Percentiles rank a stretch among this genome's conserved stretches.
phyloP scores from a whole-genome alignment of 2,329 filamentous ascomycete species.

The Juglanconis sp. region DNA sequence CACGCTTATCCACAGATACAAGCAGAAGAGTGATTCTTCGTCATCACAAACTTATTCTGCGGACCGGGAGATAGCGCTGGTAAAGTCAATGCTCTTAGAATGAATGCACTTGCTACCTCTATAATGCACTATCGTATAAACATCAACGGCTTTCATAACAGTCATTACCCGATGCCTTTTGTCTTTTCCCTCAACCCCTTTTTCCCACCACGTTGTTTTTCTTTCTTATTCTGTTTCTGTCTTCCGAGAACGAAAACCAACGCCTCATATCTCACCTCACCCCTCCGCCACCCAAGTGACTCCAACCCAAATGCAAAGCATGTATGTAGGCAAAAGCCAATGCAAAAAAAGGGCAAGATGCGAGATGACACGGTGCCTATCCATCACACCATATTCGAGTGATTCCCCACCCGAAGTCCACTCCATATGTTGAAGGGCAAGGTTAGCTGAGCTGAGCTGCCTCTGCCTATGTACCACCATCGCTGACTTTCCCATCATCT shows the following conservation, averaged over 20 bases:
- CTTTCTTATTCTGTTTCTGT: too few relatives aligned
- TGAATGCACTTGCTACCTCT: background rate
- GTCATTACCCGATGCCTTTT: background rate
- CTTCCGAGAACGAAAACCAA: too few relatives aligned
- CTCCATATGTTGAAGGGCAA: background rate
- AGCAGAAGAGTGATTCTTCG: too few relatives aligned
- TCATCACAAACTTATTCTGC: too few relatives aligned
- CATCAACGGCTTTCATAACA: background rate
- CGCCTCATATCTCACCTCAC: too few relatives aligned
- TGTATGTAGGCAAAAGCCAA: background rate
- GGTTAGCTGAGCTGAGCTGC: background rate
- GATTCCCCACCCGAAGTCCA: too few relatives aligned
- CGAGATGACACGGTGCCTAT: too few relatives aligned
- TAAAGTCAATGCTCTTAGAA: background rate
- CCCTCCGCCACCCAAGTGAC: background rate
- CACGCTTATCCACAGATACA: too few relatives aligned
- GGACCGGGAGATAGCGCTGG: background rate
- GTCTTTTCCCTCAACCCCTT: background rate
- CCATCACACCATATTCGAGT: too few relatives aligned
- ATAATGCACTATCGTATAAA: background rate
- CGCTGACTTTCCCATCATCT: slow-evolving; percentile 15
- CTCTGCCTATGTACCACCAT: background rate
- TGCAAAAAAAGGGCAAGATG: background rate
- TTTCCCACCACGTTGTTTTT: background rate
- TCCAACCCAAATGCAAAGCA: background rate